Base-by-base conservation (phyloP, 305 asterid species). In the Ilex paraguariensis region DNA sequence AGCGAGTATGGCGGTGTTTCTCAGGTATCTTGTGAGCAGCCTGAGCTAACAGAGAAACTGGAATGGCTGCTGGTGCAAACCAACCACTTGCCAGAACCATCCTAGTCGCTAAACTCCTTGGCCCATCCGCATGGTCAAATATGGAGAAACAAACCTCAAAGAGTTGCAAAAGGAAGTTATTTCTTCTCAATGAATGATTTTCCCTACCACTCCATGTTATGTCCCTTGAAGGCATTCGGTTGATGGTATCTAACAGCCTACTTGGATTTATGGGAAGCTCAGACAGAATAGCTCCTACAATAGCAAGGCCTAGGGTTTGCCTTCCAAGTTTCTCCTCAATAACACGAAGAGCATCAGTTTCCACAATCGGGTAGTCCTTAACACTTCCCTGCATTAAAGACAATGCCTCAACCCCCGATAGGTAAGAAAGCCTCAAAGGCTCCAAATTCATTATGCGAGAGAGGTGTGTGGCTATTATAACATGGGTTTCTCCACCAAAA, bases 401-500 rank as follows among this genome's bases (percentile, higher is more conserved):
- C 90, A 90, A 84, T 12, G 99, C 97, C 70, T 93, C 99, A 15
- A 87, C 73, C 40, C 84, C 99, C 2, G 99, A 93, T 42, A 93
- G 77, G 79, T 81, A 93, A 10, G 95, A 86, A 45, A 90, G 95
- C 66, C 65, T 84, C 69, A 93, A 67, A 0, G 99, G 96, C 59
- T 93, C 97, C 14, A 93, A 69, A 70, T 90, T 87, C 95, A 90
- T 84, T 56, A 86, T 64, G 42, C 79, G 84, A 48, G 97, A 62
- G 67, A 80, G 73, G 32, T 92, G 84, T 2, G 97, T 90, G 64
- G 96, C 79, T 63, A 93, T 81, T 32, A 93, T 77, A 16, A 90
- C 97, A 63, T 90, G 99, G 0, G 99, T 79, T 80, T 87, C 97
- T 36, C 99, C 99, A 15, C 99, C 99, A 51, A 90, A 93, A 44